Conservation (phyloP, 768 basidiomycete genomes). For the Agrocybe praecox region DNA sequence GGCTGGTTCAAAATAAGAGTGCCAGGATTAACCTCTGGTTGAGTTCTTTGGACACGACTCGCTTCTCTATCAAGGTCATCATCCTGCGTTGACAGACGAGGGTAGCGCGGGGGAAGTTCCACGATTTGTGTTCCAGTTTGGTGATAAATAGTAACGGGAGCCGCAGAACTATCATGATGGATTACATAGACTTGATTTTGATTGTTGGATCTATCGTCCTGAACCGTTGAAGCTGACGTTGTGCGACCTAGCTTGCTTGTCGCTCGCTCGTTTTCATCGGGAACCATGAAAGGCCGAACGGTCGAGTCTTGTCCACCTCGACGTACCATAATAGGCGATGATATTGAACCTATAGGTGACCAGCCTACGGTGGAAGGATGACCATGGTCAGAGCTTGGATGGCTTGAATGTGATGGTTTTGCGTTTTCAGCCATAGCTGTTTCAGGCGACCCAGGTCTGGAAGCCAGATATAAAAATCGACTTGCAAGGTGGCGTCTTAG, state of each 20-base stretch:
- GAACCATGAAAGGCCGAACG: neutral
- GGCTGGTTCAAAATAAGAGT: constrained; percentile 23
- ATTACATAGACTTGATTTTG: constrained; percentile 52
- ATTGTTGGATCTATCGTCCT: constrained; percentile 7
- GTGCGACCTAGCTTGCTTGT: neutral
- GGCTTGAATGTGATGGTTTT: neutral
- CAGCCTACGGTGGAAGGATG: neutral
- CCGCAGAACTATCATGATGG: constrained; percentile 59
- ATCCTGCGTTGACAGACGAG: constrained; percentile 14
- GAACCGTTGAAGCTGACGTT: neutral
- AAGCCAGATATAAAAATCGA: neutral
- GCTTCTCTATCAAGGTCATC: constrained; percentile 19
- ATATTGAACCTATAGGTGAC: neutral
- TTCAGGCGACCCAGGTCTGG: neutral
- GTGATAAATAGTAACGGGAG: constrained; percentile 62
- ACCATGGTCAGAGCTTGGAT: neutral
- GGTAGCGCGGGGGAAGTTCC: constrained; percentile 61
- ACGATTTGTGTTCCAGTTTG: constrained; percentile 57
- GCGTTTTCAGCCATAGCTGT: neutral
- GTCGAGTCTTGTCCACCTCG: neutral
- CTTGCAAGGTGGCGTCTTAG: constrained; percentile 28
- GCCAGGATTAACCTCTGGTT: constrained; percentile 17
- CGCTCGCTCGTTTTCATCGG: neutral
- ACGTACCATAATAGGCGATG: neutral
- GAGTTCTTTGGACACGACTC: constrained; percentile 17